A percentile compares a stretch with the other conserved stretches of the same genome.
Evolutionary conservation across 2,329 filamentous ascomycete species (phyloP).

Genomic region (Dryadomyces quercivorus): DNA sequence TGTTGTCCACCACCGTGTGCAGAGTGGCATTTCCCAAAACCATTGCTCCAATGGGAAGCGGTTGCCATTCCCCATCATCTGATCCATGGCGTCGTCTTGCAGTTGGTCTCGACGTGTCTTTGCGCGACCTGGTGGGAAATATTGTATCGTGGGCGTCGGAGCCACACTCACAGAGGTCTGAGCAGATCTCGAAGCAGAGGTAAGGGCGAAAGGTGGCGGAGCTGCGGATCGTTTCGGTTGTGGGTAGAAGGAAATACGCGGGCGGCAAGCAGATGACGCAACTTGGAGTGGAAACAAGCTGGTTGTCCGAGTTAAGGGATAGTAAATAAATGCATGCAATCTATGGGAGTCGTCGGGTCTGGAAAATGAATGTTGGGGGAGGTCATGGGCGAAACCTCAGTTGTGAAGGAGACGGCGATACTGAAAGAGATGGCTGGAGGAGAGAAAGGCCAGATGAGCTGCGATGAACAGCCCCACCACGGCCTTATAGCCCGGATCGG

Average conservation of each 20-base stretch:
- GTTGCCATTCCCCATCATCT: constrained; percentile 37
- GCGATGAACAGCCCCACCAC: background rate
- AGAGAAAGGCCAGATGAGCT: background rate
- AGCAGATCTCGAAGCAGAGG: too few species aligned
- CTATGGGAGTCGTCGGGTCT: background rate
- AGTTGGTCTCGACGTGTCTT: background rate
- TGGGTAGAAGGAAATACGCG: background rate
- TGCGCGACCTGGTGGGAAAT: background rate
- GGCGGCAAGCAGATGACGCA: too few species aligned
- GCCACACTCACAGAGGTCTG: too few species aligned
- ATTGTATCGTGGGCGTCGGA: background rate
- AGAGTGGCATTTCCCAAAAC: constrained; percentile 98
- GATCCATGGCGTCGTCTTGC: constrained; percentile 32
- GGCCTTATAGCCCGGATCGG: background rate
- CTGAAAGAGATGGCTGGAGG: background rate
- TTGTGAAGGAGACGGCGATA: background rate
- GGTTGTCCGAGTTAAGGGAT: background rate
- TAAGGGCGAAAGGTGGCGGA: too few species aligned
- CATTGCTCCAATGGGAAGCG: constrained; percentile 81
- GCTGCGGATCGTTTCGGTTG: background rate
- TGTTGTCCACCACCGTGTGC: constrained; percentile 93
- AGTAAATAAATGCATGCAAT: background rate
- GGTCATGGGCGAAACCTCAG: background rate
- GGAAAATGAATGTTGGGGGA: background rate
- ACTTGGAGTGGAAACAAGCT: too few species aligned